Evolutionary conservation across 257 asterid genomes (phyloP).

Genomic region (Capsicum pubescens): DNA sequence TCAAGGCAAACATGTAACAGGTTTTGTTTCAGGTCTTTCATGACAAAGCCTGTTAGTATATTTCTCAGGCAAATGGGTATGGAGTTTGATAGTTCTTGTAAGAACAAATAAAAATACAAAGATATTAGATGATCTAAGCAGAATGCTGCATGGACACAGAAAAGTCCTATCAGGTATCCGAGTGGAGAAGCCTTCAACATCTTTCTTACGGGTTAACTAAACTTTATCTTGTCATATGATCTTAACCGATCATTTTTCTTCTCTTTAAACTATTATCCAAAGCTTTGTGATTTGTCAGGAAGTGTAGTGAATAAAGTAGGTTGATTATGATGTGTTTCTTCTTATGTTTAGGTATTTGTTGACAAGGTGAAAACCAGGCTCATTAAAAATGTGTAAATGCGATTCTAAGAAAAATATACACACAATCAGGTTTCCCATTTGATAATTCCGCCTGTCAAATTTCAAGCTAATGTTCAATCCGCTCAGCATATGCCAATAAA

Average conservation of each 20-base stretch:
- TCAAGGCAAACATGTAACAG: neutral
- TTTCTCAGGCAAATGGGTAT: neutral
- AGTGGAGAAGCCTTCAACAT: neutral
- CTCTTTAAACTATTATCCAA: neutral
- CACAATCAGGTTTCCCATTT: neutral
- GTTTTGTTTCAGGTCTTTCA: constrained; percentile 10
- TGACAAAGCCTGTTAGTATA: neutral
- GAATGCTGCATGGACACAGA: neutral
- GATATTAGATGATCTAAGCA: constrained; percentile 10
- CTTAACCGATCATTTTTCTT: neutral
- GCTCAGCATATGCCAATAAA: too few species aligned
- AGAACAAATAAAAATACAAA: constrained; percentile 10
- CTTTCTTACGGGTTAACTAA: neutral
- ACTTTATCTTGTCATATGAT: neutral
- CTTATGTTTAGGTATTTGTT: neutral
- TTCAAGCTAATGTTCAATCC: too few species aligned
- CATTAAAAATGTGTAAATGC: neutral
- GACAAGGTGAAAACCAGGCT: neutral
- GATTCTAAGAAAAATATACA: neutral
- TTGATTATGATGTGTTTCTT: neutral
- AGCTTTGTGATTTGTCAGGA: neutral
- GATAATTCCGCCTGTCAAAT: too few species aligned
- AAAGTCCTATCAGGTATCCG: neutral
- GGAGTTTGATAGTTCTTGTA: neutral
- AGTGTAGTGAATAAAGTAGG: neutral